Evolutionary conservation across 2,329 filamentous ascomycete genomes (phyloP).

Genomic region (Pyrenophora seminiperda): DNA sequence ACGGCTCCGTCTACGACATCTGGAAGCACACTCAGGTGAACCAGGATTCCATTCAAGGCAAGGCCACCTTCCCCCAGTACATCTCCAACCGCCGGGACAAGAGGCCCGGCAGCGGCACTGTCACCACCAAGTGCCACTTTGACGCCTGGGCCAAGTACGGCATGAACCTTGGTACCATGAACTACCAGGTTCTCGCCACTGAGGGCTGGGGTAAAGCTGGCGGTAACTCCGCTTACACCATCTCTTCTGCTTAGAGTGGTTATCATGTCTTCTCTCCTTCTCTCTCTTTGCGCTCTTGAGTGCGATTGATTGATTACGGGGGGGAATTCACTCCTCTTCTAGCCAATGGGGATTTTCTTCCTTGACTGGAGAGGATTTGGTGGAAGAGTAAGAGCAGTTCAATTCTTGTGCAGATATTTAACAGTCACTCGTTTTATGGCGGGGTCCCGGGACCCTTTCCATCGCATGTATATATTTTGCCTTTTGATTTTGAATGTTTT

Average conservation of each 20-base stretch:
- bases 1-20: conserved; percentile 40
- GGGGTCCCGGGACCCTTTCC: background rate
- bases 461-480: conserved; percentile 10
- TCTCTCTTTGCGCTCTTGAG: too few species aligned
- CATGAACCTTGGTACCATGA: conserved; percentile 33
- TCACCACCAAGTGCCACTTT: conserved; percentile 40
- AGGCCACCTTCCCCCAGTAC: conserved; percentile 58
- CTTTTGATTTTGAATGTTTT: too few species aligned
- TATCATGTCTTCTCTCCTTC: too few species aligned
- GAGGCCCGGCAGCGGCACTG: conserved; percentile 36
- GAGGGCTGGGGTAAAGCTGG: conserved; percentile 39
- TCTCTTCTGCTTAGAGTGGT: conserved; percentile 19
- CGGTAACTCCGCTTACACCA: conserved; percentile 37
- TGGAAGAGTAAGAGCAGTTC: too few species aligned
- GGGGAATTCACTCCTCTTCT: too few species aligned
- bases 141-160: conserved; percentile 37
- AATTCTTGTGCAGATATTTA: background rate
- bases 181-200: conserved; percentile 39
- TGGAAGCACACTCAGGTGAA: conserved; percentile 45
- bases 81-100: conserved; percentile 45
- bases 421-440: background rate
- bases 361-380: too few species aligned
- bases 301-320: too few species aligned
- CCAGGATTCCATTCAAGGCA: conserved; percentile 56
- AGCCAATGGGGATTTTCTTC: too few species aligned